Evolutionary conservation across 192 early-diverging fungal genomes (phyloP).

Genomic region (Rhizophagus sp.): DNA sequence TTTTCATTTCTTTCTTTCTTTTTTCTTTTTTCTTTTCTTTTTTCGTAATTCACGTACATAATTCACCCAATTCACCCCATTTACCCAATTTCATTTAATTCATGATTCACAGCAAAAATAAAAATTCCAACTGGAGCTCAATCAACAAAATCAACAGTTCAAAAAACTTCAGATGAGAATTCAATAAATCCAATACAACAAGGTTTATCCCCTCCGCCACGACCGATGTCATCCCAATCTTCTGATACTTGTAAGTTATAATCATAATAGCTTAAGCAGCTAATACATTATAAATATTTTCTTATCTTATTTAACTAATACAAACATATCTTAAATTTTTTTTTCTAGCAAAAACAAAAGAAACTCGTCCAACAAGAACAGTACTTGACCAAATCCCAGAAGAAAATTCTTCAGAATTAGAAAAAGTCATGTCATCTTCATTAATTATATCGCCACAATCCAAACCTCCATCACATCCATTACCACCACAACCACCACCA

Average conservation of each 20-base stretch:
- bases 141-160: neutral
- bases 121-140: neutral
- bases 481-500: neutral
- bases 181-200: neutral
- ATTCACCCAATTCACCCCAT: too few relatives aligned
- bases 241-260: too few relatives aligned
- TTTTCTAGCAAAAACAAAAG: too few relatives aligned
- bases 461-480: neutral
- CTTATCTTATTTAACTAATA: neutral
- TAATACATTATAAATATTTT: neutral
- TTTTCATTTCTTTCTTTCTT: too few relatives aligned
- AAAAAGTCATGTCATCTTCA: neutral
- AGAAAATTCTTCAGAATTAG: too few relatives aligned
- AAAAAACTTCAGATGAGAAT: neutral
- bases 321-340: too few relatives aligned
- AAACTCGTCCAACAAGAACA: too few relatives aligned
- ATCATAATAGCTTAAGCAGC: neutral
- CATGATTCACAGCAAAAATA: neutral
- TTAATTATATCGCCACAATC: neutral
- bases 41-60: too few relatives aligned
- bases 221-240: too few relatives aligned
- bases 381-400: too few relatives aligned
- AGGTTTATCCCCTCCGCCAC: neutral
- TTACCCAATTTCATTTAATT: too few relatives aligned
- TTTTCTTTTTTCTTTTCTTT: too few relatives aligned